Evolutionary conservation across 805 yeast species (phyloP).

Genomic region (Candida nonsorbophila): DNA sequence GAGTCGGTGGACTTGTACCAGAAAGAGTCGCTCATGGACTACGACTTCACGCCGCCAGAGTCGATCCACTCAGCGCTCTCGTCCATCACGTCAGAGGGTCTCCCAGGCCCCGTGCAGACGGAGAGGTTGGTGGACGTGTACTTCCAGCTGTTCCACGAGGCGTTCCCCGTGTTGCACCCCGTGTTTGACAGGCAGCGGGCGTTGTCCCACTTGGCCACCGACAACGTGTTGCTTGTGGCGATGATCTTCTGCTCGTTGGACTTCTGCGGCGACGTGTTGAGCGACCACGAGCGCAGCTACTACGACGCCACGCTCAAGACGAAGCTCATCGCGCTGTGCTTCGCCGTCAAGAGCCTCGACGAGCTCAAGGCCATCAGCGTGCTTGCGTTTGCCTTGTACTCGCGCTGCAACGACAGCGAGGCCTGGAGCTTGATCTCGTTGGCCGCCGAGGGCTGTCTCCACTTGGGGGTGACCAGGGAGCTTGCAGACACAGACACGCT

Average conservation of each 20-base stretch:
- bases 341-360: constrained; percentile 7
- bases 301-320: constrained; percentile 5
- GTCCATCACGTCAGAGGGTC: constrained; percentile 1
- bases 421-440: constrained; percentile 13
- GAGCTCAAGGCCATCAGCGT: constrained; percentile 10
- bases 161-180: constrained; percentile 11
- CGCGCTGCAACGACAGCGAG: constrained; percentile 9
- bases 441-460: constrained; percentile 12
- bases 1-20: no score
- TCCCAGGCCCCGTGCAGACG: constrained; percentile 5
- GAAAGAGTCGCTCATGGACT: no score
- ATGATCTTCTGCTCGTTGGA: constrained; percentile 7
- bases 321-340: constrained; percentile 9
- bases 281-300: constrained; percentile 4
- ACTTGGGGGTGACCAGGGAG: constrained; percentile 10
- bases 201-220: constrained; percentile 1
- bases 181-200: constrained; percentile 3
- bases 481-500: constrained; percentile 1
- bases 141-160: constrained; percentile 9
- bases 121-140: constrained; percentile 7
- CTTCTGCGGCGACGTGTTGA: constrained; percentile 4
- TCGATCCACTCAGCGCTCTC: background rate
- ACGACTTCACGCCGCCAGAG: no score
- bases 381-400: constrained; percentile 9
- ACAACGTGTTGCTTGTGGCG: constrained; percentile 8